These are phyloP conservation scores for Schizosaccharomyces cryophilus DNA, from an alignment of 805 yeast genomes.

Conservation along the genomic window DNA sequence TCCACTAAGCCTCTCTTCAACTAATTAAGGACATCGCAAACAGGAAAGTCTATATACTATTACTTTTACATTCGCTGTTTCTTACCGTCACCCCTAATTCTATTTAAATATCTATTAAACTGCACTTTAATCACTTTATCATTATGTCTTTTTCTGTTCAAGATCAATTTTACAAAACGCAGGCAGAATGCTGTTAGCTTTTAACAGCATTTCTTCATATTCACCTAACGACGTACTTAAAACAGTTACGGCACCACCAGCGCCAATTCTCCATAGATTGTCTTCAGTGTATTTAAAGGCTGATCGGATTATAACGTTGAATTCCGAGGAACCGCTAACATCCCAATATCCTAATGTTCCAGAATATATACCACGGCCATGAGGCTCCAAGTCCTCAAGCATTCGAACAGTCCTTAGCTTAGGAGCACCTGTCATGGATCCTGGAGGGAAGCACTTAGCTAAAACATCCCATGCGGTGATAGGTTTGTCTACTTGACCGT, in stretches of 20 bases:
- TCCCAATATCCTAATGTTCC: constrained; percentile 96
- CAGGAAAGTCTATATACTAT: background rate
- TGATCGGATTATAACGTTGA: constrained; percentile 88
- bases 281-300: constrained; percentile 41
- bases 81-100: too few species aligned
- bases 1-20: background rate
- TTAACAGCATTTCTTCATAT: constrained; percentile 73
- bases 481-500: constrained; percentile 25
- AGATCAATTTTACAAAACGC: constrained; percentile 20
- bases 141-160: too few species aligned
- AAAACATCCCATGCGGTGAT: constrained; percentile 59
- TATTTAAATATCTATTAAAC: background rate
- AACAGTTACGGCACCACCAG: constrained; percentile 94
- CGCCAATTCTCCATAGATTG: constrained; percentile 61
- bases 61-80: background rate
- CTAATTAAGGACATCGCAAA: background rate
- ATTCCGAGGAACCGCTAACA: constrained; percentile 51
- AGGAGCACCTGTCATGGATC: constrained; percentile 99
- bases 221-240: constrained; percentile 64
- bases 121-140: too few species aligned
- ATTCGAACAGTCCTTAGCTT: constrained; percentile 77
- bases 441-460: constrained; percentile 71
- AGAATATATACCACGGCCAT: constrained; percentile 58
- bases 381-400: constrained; percentile 30
- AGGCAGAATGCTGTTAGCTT: constrained; percentile 57